These are phyloP conservation scores for Scedosporium apiospermum DNA, from an alignment of 2,329 filamentous ascomycete genomes.

Conservation along the genomic window DNA sequence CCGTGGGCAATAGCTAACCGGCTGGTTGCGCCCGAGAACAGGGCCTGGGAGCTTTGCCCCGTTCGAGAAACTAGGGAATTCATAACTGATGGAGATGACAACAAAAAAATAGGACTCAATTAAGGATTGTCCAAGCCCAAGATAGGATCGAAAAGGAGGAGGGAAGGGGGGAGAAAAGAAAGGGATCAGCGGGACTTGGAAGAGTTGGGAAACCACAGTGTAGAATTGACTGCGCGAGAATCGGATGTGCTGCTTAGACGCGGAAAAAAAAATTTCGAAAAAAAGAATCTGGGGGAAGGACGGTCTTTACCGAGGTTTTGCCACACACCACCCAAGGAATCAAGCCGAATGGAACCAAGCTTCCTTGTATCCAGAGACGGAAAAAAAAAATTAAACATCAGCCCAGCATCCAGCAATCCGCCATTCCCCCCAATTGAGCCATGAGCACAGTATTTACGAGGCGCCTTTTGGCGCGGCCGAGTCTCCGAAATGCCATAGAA, in stretches of 20 bases:
- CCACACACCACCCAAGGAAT: slow-evolving; percentile 5
- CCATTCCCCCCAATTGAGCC: not conserved
- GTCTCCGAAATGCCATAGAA: slow-evolving; percentile 5
- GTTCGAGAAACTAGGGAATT: slow-evolving; percentile 3
- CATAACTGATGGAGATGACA: not conserved
- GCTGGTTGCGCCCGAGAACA: slow-evolving; percentile 10
- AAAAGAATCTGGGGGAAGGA: not conserved
- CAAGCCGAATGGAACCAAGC: not conserved
- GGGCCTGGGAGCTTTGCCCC: slow-evolving; percentile 1
- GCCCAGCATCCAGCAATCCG: not conserved
- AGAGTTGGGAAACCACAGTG: not conserved
- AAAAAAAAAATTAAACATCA: not conserved
- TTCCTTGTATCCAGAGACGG: not conserved
- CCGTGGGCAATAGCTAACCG: slow-evolving; percentile 22
- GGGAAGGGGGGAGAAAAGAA: not conserved
- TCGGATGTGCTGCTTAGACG: slow-evolving; percentile 4
- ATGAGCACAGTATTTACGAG: slow-evolving; percentile 10
- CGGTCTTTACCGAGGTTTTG: slow-evolving; percentile 6
- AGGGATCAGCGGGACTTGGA: not conserved
- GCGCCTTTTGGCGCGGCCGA: slow-evolving; percentile 7
- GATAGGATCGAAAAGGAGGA: not conserved
- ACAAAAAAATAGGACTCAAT: not conserved
- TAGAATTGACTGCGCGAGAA: not conserved
- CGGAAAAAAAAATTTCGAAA: slow-evolving; percentile 7
- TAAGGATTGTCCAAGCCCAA: slow-evolving; percentile 2